A percentile compares a stretch with the other conserved stretches of the same genome.
These are phyloP conservation scores for Lupinus albus DNA, from an alignment of 306 rosid species.

Conservation along the genomic window DNA sequence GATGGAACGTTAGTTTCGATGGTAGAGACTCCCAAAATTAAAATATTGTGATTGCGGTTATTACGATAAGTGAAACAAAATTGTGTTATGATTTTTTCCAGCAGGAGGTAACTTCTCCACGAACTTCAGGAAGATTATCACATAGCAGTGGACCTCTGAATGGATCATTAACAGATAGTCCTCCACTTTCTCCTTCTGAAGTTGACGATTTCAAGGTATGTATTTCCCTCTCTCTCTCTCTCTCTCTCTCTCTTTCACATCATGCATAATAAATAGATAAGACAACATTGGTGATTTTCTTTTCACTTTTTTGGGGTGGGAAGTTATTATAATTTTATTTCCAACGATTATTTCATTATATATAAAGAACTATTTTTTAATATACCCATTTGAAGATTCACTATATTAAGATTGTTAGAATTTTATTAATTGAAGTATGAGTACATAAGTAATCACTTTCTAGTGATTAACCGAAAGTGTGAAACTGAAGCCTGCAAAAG, in stretches of 20 bases:
- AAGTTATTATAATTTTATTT: no score
- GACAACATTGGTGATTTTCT: conserved; percentile 21
- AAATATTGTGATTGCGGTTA: no score
- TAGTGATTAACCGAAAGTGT: neutral
- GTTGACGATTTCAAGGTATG: conserved; percentile 82
- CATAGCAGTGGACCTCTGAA: conserved; percentile 96
- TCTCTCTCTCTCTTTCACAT: conserved; percentile 23
- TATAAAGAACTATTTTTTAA: neutral
- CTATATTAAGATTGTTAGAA: neutral
- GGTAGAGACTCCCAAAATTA: no score
- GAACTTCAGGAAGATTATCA: conserved; percentile 89
- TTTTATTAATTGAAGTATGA: no score
- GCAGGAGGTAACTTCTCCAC: conserved; percentile 93
- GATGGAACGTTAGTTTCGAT: no score
- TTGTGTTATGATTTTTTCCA: conserved; percentile 32
- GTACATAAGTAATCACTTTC: no score
- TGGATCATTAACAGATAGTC: conserved; percentile 87
- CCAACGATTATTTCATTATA: no score
- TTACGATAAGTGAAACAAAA: neutral
- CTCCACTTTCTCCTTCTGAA: conserved; percentile 87
- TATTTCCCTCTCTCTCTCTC: neutral
- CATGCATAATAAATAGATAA: conserved; percentile 8
- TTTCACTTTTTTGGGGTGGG: conserved; percentile 7
- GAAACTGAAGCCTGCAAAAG: neutral
- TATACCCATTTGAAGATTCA: neutral